phyloP scores from a whole-genome alignment of 176 grass and related monocot genomes.

The Aechmea fasciata region DNA sequence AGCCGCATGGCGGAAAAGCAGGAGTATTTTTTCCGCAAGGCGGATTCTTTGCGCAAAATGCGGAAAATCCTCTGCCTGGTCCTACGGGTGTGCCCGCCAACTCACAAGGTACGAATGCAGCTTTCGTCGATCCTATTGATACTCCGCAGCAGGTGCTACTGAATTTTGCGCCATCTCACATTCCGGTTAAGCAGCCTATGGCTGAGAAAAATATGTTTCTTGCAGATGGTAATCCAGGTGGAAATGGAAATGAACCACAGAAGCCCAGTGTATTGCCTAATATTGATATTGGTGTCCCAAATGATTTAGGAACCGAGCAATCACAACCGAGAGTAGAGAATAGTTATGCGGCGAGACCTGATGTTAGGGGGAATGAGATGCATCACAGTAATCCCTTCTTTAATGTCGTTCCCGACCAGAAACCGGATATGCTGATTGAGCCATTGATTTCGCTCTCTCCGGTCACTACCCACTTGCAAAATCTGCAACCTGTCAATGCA shows the following conservation, averaged over 20 bases:
- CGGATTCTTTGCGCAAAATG: conserved; percentile 6
- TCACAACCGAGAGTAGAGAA: conserved; percentile 20
- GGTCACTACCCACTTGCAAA: conserved; percentile 46
- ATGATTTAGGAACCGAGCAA: conserved; percentile 34
- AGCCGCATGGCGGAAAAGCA: conserved; percentile 5
- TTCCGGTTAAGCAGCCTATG: conserved; percentile 25
- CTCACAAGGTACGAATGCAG: neutral
- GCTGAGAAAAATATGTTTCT: conserved; percentile 25
- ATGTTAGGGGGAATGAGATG: conserved; percentile 25
- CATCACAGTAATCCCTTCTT: conserved; percentile 34
- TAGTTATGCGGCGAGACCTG: conserved; percentile 9
- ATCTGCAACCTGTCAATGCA: conserved; percentile 41
- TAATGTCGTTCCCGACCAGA: conserved; percentile 39
- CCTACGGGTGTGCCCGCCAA: neutral
- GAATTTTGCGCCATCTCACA: conserved; percentile 23
- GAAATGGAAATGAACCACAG: conserved; percentile 37
- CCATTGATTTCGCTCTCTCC: conserved; percentile 30
- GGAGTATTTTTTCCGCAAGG: neutral
- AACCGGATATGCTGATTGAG: conserved; percentile 35
- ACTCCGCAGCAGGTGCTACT: conserved; percentile 27
- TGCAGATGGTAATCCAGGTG: conserved; percentile 41
- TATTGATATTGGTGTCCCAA: conserved; percentile 19
- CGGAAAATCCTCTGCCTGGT: conserved; percentile 23
- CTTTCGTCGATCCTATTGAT: conserved; percentile 1
- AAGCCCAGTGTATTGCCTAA: conserved; percentile 26